phyloP scores from a whole-genome alignment of 805 yeast species.

The Schwanniomyces polymorphus region DNA sequence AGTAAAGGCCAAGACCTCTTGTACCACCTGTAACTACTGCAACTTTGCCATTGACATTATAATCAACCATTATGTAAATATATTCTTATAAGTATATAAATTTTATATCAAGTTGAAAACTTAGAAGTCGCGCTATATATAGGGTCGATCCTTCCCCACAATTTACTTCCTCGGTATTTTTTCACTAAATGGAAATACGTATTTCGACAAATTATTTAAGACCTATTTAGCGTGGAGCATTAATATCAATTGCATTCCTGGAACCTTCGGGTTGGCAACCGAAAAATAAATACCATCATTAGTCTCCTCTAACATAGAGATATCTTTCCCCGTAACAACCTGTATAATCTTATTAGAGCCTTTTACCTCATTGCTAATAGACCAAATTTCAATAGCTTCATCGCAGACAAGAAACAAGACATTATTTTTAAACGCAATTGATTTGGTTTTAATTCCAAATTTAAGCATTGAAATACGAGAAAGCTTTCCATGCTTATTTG shows the following conservation, averaged over 20 bases:
- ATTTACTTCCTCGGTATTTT: background rate
- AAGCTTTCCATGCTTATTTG: constrained; percentile 58
- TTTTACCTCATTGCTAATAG: constrained; percentile 46
- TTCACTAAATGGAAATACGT: background rate
- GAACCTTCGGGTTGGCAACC: constrained; percentile 66
- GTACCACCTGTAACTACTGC: constrained; percentile 76
- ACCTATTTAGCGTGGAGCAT: constrained; percentile 10
- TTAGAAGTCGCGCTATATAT: background rate
- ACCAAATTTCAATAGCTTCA: constrained; percentile 70
- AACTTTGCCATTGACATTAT: constrained; percentile 56
- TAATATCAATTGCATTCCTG: constrained; percentile 62
- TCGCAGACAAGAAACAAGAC: constrained; percentile 51
- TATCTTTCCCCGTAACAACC: constrained; percentile 70
- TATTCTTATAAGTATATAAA: background rate
- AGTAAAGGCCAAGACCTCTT: constrained; percentile 69
- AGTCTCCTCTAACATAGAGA: constrained; percentile 29
- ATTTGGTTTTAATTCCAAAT: constrained; percentile 42
- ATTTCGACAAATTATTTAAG: background rate
- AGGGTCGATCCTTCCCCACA: constrained; percentile 1
- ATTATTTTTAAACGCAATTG: constrained; percentile 32
- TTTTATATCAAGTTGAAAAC: background rate
- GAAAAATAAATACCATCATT: constrained; percentile 19
- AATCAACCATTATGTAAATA: constrained; percentile 35
- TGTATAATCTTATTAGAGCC: constrained; percentile 56
- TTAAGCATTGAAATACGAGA: constrained; percentile 43